Evolutionary conservation across 1,139 yeast species (phyloP).

Genomic region (Nadsonia starkeyi-henricii): DNA sequence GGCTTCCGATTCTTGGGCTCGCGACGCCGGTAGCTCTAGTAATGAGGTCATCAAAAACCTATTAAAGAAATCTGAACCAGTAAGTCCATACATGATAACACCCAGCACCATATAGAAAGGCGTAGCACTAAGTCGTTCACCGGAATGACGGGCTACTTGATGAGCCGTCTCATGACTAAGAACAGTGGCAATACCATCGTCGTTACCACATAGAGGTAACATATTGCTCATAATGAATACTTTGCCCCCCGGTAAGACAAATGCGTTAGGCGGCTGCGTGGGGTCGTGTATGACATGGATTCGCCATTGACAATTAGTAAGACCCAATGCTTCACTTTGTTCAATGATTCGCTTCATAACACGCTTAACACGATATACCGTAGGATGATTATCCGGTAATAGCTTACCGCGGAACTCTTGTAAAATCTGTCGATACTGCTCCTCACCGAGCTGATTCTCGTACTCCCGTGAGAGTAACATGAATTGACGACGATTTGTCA

Average conservation of each 20-base stretch:
- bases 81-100: conserved; percentile 33
- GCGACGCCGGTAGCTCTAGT: conserved; percentile 67
- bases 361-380: conserved; percentile 37
- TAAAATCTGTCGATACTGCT: conserved; percentile 49
- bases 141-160: conserved; percentile 82
- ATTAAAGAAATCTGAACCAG: conserved; percentile 41
- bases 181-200: conserved; percentile 89
- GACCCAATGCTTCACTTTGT: conserved; percentile 24
- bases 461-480: conserved; percentile 58
- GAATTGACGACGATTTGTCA: conserved; percentile 58
- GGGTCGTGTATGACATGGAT: conserved; percentile 70
- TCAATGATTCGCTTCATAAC: conserved; percentile 51
- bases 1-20: conserved; percentile 93
- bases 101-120: conserved; percentile 39
- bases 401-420: conserved; percentile 20
- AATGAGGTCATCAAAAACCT: conserved; percentile 44
- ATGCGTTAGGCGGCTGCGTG: conserved; percentile 75
- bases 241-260: conserved; percentile 90
- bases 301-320: conserved; percentile 41
- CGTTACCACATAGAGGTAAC: conserved; percentile 62
- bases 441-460: conserved; percentile 56
- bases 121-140: conserved; percentile 47
- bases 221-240: conserved; percentile 80
- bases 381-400: conserved; percentile 28
- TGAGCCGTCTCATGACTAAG: conserved; percentile 88